Conservation (phyloP, 371 early-diverging fungal species). For the Mucor sp. region DNA sequence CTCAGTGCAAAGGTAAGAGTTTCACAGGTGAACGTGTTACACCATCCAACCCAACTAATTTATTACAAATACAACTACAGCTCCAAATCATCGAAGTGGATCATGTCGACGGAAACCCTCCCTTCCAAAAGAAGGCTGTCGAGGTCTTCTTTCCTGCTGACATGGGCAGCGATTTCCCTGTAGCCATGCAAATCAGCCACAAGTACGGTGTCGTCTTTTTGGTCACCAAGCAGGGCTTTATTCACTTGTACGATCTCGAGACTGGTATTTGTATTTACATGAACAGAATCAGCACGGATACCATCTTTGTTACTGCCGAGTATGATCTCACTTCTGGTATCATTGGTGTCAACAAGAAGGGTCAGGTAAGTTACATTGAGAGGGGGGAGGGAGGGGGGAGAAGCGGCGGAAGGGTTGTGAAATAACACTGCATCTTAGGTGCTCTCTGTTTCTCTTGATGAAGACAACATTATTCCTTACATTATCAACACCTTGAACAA, state of each 20-base stretch:
- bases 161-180: slow-evolving; percentile 94
- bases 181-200: slow-evolving; percentile 93
- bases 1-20: slow-evolving; percentile 79
- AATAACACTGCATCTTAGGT: slow-evolving; percentile 54
- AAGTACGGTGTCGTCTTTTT: slow-evolving; percentile 92
- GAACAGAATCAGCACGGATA: slow-evolving; percentile 96
- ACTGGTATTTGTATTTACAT: slow-evolving; percentile 92
- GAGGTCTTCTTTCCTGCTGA: slow-evolving; percentile 97
- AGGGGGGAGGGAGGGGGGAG: background rate
- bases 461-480: slow-evolving; percentile 86
- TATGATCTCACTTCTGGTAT: slow-evolving; percentile 85
- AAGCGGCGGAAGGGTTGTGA: too few species aligned
- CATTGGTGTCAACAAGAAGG: slow-evolving; percentile 95
- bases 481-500: slow-evolving; percentile 83
- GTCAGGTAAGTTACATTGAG: slow-evolving; percentile 86
- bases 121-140: slow-evolving; percentile 87
- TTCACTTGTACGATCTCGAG: slow-evolving; percentile 96
- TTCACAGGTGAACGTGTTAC: background rate
- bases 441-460: slow-evolving; percentile 90
- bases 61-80: slow-evolving; percentile 41
- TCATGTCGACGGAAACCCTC: slow-evolving; percentile 90
- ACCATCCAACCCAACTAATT: background rate
- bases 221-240: slow-evolving; percentile 97
- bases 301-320: slow-evolving; percentile 97
- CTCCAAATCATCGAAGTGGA: slow-evolving; percentile 97